A percentile compares a stretch with the other conserved stretches of the same genome.
Evolutionary conservation across 441 rosid species (phyloP).

Genomic region (Omphalea diandra): DNA sequence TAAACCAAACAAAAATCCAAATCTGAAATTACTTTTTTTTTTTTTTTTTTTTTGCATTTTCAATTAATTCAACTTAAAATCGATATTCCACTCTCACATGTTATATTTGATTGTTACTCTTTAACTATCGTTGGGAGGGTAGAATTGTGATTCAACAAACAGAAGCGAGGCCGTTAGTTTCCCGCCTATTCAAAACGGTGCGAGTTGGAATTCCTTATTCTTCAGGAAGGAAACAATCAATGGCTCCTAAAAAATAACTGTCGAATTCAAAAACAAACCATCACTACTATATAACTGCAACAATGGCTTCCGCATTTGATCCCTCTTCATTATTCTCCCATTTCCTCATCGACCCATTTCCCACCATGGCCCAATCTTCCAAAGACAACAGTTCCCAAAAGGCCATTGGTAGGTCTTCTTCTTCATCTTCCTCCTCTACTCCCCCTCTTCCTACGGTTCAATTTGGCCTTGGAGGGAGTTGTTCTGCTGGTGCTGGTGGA

Average conservation of each 20-base stretch:
- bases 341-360: background rate
- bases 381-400: background rate
- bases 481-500: background rate
- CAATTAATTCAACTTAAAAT: no score
- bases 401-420: no score
- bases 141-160: no score
- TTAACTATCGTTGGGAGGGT: no score
- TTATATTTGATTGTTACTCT: no score
- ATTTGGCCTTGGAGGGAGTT: background rate
- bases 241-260: slow-evolving; percentile 1
- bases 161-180: background rate
- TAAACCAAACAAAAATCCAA: no score
- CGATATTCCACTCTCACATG: no score
- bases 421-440: background rate
- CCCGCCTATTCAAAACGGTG: slow-evolving; percentile 1
- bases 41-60: no score
- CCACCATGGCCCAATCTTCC: slow-evolving; percentile 9
- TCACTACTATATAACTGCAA: background rate
- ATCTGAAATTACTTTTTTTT: no score
- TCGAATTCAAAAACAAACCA: background rate
- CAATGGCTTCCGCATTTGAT: background rate
- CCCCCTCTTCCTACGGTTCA: background rate
- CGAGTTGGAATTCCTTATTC: no score
- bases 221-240: background rate
- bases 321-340: background rate